Conservation (phyloP, 2,329 filamentous ascomycete genomes). For the Alternaria viburni region DNA sequence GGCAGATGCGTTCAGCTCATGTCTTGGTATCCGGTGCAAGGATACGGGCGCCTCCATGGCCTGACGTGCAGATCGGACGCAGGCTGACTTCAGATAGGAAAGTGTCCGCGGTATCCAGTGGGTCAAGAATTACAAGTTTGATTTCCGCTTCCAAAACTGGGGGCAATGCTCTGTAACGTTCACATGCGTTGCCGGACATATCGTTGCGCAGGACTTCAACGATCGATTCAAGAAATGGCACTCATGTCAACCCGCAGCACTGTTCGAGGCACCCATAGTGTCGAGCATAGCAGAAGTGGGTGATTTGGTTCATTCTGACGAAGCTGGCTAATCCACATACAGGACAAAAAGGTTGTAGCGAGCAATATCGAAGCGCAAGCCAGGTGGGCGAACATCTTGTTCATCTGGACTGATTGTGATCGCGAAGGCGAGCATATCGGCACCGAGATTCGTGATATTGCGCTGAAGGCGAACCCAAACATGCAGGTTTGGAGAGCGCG, state of each 20-base stretch:
- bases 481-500: slow-evolving; percentile 84
- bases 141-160: slow-evolving; percentile 87
- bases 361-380: slow-evolving; percentile 85
- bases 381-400: slow-evolving; percentile 72
- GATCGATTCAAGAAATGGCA: slow-evolving; percentile 78
- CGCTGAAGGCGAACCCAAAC: slow-evolving; percentile 71
- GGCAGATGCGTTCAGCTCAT: not conserved
- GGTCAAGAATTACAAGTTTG: slow-evolving; percentile 93
- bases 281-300: slow-evolving; percentile 70
- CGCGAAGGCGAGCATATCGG: slow-evolving; percentile 97
- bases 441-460: slow-evolving; percentile 83
- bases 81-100: slow-evolving; percentile 57
- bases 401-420: slow-evolving; percentile 99
- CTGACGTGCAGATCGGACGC: not conserved
- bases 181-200: slow-evolving; percentile 90
- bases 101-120: slow-evolving; percentile 72
- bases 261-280: slow-evolving; percentile 82
- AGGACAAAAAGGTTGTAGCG: slow-evolving; percentile 82
- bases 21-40: not conserved
- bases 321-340: slow-evolving; percentile 15
- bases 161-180: slow-evolving; percentile 86
- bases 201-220: slow-evolving; percentile 81
- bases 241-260: slow-evolving; percentile 74
- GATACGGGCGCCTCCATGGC: not conserved
- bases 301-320: not conserved